Evolutionary conservation across 2,329 filamentous ascomycete genomes (phyloP).

Genomic region (Scedosporium dehoogii): DNA sequence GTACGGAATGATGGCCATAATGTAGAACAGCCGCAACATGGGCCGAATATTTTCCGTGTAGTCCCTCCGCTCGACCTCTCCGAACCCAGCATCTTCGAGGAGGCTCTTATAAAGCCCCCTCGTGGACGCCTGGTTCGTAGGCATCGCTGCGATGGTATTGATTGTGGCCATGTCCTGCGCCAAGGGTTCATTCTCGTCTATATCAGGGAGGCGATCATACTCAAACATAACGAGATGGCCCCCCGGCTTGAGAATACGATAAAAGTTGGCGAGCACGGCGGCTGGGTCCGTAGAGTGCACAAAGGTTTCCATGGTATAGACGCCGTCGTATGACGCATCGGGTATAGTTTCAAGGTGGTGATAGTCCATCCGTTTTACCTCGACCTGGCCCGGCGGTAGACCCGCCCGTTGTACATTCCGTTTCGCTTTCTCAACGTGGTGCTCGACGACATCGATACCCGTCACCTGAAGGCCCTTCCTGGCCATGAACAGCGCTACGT

Average conservation of each 20-base stretch:
- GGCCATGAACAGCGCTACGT: slow-evolving; percentile 39
- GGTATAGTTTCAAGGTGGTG: slow-evolving; percentile 34
- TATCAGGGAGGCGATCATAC: slow-evolving; percentile 34
- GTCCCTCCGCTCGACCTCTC: slow-evolving; percentile 31
- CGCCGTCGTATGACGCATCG: slow-evolving; percentile 32
- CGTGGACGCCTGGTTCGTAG: slow-evolving; percentile 27
- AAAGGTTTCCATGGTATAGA: slow-evolving; percentile 47
- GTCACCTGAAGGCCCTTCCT: slow-evolving; percentile 27
- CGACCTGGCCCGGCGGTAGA: background rate
- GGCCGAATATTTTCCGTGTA: slow-evolving; percentile 35
- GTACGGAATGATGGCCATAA: slow-evolving; percentile 35
- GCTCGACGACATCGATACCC: slow-evolving; percentile 38
- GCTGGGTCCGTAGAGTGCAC: slow-evolving; percentile 33
- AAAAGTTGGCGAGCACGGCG: slow-evolving; percentile 32
- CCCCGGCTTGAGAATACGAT: slow-evolving; percentile 35
- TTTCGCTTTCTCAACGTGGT: slow-evolving; percentile 33
- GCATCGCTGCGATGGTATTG: slow-evolving; percentile 35
- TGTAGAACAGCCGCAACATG: slow-evolving; percentile 36
- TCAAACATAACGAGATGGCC: slow-evolving; percentile 35
- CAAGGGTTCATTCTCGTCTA: slow-evolving; percentile 31
- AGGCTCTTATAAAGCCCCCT: slow-evolving; percentile 28
- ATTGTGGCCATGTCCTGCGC: slow-evolving; percentile 23
- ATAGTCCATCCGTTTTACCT: slow-evolving; percentile 19
- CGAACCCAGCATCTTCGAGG: slow-evolving; percentile 33
- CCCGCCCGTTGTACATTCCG: slow-evolving; percentile 25